phyloP scores from a whole-genome alignment of 306 rosid genomes.

The Pterocarpus santalinus region DNA sequence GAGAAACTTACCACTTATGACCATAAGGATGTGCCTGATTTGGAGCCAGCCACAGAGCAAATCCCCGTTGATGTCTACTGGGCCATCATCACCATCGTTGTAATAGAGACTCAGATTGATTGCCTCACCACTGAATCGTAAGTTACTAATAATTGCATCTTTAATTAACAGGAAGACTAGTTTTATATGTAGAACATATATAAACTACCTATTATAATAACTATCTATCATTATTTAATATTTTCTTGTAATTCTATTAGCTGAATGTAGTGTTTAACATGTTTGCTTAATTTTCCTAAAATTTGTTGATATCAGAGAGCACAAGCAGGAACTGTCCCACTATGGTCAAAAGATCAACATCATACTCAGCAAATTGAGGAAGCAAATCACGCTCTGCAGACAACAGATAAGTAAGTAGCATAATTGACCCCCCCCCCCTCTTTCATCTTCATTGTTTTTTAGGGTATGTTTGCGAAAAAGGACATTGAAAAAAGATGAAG shows the following conservation, averaged over 20 bases:
- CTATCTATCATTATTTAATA: too few species aligned
- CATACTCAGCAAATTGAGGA: background rate
- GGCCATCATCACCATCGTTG: slow-evolving; percentile 67
- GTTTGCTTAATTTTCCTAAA: too few species aligned
- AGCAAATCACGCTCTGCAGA: background rate
- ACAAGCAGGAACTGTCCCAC: background rate
- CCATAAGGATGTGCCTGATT: slow-evolving; percentile 62
- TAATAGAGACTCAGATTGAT: slow-evolving; percentile 67
- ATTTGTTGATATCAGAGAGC: background rate
- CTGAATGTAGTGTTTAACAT: too few species aligned
- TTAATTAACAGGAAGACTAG: slow-evolving; percentile 39
- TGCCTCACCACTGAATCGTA: slow-evolving; percentile 66
- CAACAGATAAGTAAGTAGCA: background rate
- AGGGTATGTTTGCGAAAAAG: too few species aligned
- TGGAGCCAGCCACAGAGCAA: slow-evolving; percentile 55
- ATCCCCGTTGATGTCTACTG: slow-evolving; percentile 75
- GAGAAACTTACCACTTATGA: slow-evolving; percentile 57
- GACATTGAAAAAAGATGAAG: too few species aligned
- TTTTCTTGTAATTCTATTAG: too few species aligned
- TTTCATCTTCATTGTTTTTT: too few species aligned
- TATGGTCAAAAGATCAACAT: background rate
- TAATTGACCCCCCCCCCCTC: too few species aligned
- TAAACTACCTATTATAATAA: too few species aligned
- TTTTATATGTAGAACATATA: too few species aligned
- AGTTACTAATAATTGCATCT: background rate